phyloP scores from a whole-genome alignment of 371 early-diverging fungal species.

The Circinella minor region DNA sequence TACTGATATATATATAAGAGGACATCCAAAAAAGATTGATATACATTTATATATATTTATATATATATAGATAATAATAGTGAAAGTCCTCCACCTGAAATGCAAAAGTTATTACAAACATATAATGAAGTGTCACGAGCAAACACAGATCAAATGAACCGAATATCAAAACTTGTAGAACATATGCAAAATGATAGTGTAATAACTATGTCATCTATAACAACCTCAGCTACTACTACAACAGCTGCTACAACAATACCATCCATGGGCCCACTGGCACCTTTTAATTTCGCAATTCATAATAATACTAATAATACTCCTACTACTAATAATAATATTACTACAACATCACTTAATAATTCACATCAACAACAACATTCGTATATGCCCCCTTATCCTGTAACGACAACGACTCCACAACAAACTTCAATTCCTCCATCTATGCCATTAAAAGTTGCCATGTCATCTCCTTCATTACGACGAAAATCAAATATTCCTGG shows the following conservation, averaged over 20 bases:
- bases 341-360: neutral
- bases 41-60: too few relatives aligned
- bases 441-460: constrained; percentile 12
- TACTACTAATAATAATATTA: too few relatives aligned
- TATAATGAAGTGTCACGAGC: constrained; percentile 18
- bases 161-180: constrained; percentile 16
- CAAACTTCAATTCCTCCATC: constrained; percentile 1
- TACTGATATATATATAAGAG: too few relatives aligned
- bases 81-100: neutral
- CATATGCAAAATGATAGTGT: constrained; percentile 2
- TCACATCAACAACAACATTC: neutral
- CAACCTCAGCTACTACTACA: neutral
- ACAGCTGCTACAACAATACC: constrained; percentile 1
- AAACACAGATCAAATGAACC: constrained; percentile 20
- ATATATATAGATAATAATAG: neutral
- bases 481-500: constrained; percentile 41
- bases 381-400: too few relatives aligned
- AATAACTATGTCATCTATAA: neutral
- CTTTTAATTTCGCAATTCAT: neutral
- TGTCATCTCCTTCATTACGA: constrained; percentile 13
- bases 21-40: too few relatives aligned
- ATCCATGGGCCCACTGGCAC: neutral
- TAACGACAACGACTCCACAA: neutral
- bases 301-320: too few relatives aligned
- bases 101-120: constrained; percentile 17